Conservation (phyloP, 1,284 basidiomycete genomes). For the Takashimella tepidaria region DNA sequence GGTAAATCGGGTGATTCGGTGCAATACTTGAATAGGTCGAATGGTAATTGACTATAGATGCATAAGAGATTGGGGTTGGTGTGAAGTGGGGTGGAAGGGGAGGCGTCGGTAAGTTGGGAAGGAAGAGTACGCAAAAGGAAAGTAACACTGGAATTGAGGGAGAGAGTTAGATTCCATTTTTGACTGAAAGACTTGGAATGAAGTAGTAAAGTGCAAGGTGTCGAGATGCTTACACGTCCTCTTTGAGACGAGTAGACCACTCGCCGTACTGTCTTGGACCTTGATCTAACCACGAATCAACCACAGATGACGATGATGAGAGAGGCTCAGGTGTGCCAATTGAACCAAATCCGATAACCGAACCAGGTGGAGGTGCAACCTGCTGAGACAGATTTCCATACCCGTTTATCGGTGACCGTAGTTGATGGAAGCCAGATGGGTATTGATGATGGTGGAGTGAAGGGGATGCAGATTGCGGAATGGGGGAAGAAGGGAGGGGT, state of each 20-base stretch:
- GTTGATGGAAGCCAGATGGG: slow-evolving; percentile 46
- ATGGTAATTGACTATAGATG: slow-evolving; percentile 47
- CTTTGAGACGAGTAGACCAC: slow-evolving; percentile 29
- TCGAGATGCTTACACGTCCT: slow-evolving; percentile 28
- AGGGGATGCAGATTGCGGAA: slow-evolving; percentile 14
- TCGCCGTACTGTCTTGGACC: slow-evolving; percentile 31
- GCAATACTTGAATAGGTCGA: slow-evolving; percentile 42
- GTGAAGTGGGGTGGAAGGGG: slow-evolving; percentile 3
- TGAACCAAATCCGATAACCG: not conserved
- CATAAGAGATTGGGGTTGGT: slow-evolving; percentile 25
- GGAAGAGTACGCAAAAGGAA: slow-evolving; percentile 71
- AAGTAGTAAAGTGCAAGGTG: not conserved
- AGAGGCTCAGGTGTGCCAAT: not conserved
- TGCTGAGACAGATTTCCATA: not conserved
- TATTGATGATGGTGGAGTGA: not conserved
- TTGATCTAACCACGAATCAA: slow-evolving; percentile 12
- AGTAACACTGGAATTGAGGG: slow-evolving; percentile 55
- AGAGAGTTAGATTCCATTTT: not conserved
- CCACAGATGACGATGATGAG: not conserved
- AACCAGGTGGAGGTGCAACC: not conserved
- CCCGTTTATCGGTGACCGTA: slow-evolving; percentile 35
- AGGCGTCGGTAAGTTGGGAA: slow-evolving; percentile 50
- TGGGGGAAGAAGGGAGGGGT: slow-evolving; percentile 4
- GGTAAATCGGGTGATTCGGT: slow-evolving; percentile 38
- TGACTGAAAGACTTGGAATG: too few species aligned